Evolutionary conservation across 2,329 filamentous ascomycete species (phyloP), one percentile per base, ranked within the genome.

Genomic region (Fusarium robinianum): DNA sequence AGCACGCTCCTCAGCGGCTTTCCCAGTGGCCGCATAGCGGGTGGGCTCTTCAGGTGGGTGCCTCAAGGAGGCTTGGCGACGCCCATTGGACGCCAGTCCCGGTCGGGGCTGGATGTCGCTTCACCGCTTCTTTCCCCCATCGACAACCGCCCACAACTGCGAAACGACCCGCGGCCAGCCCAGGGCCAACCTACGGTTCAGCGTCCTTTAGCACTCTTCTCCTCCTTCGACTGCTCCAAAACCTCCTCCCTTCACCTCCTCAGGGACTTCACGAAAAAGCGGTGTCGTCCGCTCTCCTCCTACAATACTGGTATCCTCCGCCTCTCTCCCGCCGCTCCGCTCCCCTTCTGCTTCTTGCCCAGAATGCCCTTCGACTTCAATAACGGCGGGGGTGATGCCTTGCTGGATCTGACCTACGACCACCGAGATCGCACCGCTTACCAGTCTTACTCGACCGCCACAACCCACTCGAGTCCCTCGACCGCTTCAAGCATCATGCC

Each of bases 361-460:
- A 73, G 65, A 63, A 73, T 74, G 81, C 77, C 75, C 70, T 77
- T 79, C 73, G 78, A 83, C 64, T 84, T 80, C 72, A 77, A 77
- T 65, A 72, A 73, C 65, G 74, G 73, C 68, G 66, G 69, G 64
- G 76, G 74, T 68, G 79, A 84, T 67, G 78, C 74, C 65, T 75
- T 84, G 63, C 65, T 84, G 64, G 80, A 84, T 64, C 72, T 84
- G 63, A 76, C 70, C 59, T 84, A 77, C 70, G 78, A 84, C 65
- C 75, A 75, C 62, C 75, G 76, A 64, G 80, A 79, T 63, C 73
- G 76, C 53, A 74, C 72, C 67, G 73, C 71, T 38, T 72, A 60
- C 57, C 57, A 61, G 50, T 49, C 57, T 12, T 58, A 61, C 39
- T 51, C 57, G 49, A 57, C 60, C 21, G 58, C 58, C 41, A 60